Percentiles rank a stretch among this genome's conserved stretches.
phyloP scores from a whole-genome alignment of 2,329 filamentous ascomycete genomes.

The Cladosporium phlei region DNA sequence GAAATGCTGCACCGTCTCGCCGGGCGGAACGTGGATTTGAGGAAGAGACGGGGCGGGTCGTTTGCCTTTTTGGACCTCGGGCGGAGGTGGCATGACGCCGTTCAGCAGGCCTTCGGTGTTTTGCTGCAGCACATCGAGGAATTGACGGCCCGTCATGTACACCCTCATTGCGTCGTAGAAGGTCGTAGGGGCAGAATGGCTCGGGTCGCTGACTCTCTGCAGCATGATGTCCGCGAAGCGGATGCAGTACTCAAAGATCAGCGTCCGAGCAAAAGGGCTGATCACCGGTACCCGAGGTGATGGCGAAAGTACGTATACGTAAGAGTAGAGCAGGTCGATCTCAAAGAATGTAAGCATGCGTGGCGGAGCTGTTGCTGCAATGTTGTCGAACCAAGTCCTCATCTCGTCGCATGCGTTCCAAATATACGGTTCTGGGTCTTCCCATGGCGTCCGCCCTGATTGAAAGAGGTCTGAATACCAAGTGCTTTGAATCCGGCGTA shows the following conservation, averaged over 20 bases:
- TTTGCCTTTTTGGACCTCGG: conserved; percentile 36
- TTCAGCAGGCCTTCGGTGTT: conserved; percentile 45
- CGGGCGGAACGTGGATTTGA: conserved; percentile 27
- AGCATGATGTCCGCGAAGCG: conserved; percentile 75
- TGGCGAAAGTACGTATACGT: conserved; percentile 81
- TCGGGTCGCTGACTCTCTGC: conserved; percentile 57
- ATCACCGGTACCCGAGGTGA: conserved; percentile 68
- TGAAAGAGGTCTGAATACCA: conserved; percentile 91
- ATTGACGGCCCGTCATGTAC: conserved; percentile 61
- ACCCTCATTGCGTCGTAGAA: conserved; percentile 84
- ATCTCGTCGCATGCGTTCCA: conserved; percentile 73
- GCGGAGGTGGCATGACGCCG: conserved; percentile 36
- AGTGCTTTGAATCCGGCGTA: conserved; percentile 78
- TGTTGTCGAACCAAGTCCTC: conserved; percentile 74
- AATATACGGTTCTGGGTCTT: conserved; percentile 65
- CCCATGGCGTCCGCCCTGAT: conserved; percentile 63
- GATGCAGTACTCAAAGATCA: conserved; percentile 83
- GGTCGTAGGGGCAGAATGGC: conserved; percentile 66
- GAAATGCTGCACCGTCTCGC: conserved; percentile 27
- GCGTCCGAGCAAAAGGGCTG: conserved; percentile 68
- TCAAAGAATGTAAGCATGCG: conserved; percentile 74
- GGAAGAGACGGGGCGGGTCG: conserved; percentile 32
- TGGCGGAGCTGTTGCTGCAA: conserved; percentile 61
- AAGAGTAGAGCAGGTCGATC: conserved; percentile 84
- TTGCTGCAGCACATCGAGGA: conserved; percentile 53